A percentile compares a stretch with the other conserved stretches of the same genome.
Evolutionary conservation across 345 rosid species (phyloP).

Genomic region (Arabidopsis arenosa): DNA sequence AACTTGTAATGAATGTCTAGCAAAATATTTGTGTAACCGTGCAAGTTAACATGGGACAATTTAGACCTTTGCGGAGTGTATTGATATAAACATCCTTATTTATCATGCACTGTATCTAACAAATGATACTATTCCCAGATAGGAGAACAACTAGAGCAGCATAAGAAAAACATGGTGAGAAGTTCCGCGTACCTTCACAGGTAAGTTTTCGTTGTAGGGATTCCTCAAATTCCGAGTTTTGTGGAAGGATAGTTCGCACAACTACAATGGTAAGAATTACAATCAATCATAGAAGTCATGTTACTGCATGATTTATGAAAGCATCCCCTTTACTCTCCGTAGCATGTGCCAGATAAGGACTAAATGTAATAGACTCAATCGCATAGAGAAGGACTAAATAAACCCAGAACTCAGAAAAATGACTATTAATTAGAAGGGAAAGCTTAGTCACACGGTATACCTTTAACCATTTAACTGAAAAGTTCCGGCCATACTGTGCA

Average conservation of each 20-base stretch:
- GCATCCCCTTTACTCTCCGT: not conserved
- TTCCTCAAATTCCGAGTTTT: constrained; percentile 93
- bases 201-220: constrained; percentile 96
- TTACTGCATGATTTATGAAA: constrained; percentile 15
- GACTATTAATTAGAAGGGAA: constrained; percentile 1
- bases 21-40: constrained; percentile 15
- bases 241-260: constrained; percentile 94
- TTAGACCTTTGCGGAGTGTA: constrained; percentile 13
- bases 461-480: constrained; percentile 99
- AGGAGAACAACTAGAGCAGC: constrained; percentile 16
- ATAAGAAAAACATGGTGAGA: constrained; percentile 14
- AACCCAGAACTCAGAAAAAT: not conserved
- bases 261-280: constrained; percentile 57
- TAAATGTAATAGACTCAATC: not conserved
- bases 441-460: constrained; percentile 45
- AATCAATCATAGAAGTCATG: constrained; percentile 34
- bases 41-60: not conserved
- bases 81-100: not conserved
- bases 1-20: constrained; percentile 15
- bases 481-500: constrained; percentile 95
- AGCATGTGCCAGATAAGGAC: not conserved
- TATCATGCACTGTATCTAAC: constrained; percentile 14
- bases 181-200: constrained; percentile 78
- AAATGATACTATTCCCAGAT: not conserved
- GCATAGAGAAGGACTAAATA: not conserved